A percentile compares a stretch with the other conserved stretches of the same genome.
phyloP scores from a whole-genome alignment of 306 rosid genomes.

The Citrullus mucosospermus region DNA sequence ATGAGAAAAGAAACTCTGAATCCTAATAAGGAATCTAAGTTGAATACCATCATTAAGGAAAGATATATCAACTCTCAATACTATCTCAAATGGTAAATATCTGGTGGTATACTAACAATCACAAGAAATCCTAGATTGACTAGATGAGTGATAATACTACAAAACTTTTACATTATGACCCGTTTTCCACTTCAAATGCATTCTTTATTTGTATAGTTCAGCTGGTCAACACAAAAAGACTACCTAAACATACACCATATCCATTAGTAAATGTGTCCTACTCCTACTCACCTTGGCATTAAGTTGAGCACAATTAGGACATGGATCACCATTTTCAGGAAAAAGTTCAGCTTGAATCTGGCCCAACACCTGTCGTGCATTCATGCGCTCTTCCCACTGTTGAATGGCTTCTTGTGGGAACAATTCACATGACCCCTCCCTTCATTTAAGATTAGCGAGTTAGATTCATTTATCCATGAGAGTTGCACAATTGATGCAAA shows the following conservation, averaged over 20 bases:
- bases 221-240: background rate
- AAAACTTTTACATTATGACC: background rate
- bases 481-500: background rate
- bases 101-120: background rate
- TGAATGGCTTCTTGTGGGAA: constrained; percentile 54
- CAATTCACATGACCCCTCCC: constrained; percentile 61
- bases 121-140: background rate
- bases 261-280: background rate
- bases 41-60: background rate
- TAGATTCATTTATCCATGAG: background rate
- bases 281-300: constrained; percentile 70
- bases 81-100: background rate
- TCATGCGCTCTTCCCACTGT: constrained; percentile 53
- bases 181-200: background rate
- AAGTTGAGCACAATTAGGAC: constrained; percentile 76
- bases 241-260: background rate
- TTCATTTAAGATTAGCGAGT: constrained; percentile 10
- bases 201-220: background rate
- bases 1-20: background rate
- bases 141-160: background rate
- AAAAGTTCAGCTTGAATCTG: constrained; percentile 47
- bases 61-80: background rate
- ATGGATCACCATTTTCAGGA: constrained; percentile 23
- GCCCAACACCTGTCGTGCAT: constrained; percentile 47
- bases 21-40: background rate